Evolutionary conservation across 805 yeast species (phyloP), one percentile per base, ranked within the genome.

Genomic region (Zygosaccharomyces lentus): DNA sequence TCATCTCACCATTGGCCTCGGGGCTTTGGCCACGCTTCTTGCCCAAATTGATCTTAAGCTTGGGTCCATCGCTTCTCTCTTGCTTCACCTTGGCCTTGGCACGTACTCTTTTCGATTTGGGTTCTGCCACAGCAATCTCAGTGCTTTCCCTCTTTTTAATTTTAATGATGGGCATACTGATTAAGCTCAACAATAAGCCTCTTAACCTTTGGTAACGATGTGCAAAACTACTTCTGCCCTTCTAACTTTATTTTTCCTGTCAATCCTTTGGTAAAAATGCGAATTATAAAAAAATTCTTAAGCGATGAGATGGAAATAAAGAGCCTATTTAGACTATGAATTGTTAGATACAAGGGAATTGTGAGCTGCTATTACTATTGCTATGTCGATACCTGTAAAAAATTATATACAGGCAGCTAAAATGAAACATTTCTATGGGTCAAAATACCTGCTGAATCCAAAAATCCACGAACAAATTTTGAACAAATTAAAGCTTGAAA

Each of bases 401-500:
- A 25, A 46, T 15, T 24, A 47, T 13, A 34, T 51, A n/a, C 46
- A 44, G 8, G 30, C 57, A 3, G 24, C 49, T 21, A 43, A 50
- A 24, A 49, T 59, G 5, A 57, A 53, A 27, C 53, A 52, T 25
- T 54, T 45, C 32, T 60, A 61, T 43, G 55, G 60, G 2, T 56
- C 47, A 30, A 52, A 50, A 37, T 62, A 57, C 34, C 31, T 62
- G 13, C 37, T 53, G 24, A 56, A 60, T 40, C 58, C 62, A 1
- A 27, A 13, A 41, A 43, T 57, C 17, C 50, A 60, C 46, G 60
- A 53, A 6, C 45, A 57, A 34, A 65, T 84, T 9, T 57, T 84
- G 6, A 73, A 80, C 19, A 74, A 69, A 44, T 62, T 84, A 21
- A 64, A 72, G 35, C 61, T 77, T 47, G 66, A 69, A 45, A 46